Evolutionary conservation across 176 grass and related monocot species (phyloP).

Genomic region (Dactylis glomerata): DNA sequence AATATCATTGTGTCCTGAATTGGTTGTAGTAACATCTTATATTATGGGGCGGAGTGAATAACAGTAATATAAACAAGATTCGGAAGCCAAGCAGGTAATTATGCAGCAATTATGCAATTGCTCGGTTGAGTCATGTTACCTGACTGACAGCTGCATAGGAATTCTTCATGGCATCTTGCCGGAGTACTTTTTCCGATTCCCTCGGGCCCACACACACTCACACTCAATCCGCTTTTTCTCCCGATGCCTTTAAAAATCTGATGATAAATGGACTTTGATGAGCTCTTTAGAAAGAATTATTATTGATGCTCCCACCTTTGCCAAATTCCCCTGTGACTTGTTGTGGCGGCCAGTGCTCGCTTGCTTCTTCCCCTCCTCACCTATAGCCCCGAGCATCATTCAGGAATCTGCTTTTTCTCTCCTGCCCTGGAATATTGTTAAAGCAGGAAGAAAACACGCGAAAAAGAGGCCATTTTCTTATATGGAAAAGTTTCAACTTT

Average conservation of each 20-base stretch:
- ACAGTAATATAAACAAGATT: not conserved
- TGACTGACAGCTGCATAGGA: constrained; percentile 35
- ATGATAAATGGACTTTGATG: constrained; percentile 44
- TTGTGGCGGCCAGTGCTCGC: constrained; percentile 27
- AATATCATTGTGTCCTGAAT: no score
- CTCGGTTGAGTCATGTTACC: constrained; percentile 22
- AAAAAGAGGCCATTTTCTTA: constrained; percentile 30
- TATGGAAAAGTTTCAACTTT: constrained; percentile 17
- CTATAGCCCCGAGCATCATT: constrained; percentile 41
- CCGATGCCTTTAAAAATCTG: constrained; percentile 46
- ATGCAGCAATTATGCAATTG: constrained; percentile 46
- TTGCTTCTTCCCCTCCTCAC: not conserved
- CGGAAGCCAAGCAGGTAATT: constrained; percentile 35
- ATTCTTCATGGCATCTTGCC: constrained; percentile 40
- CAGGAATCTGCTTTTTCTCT: constrained; percentile 51
- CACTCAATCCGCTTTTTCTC: constrained; percentile 28
- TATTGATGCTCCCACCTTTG: constrained; percentile 40
- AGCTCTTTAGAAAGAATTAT: constrained; percentile 57
- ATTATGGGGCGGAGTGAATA: no score
- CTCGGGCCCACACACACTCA: constrained; percentile 30
- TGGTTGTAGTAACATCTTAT: no score
- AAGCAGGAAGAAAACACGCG: constrained; percentile 40
- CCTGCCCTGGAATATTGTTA: constrained; percentile 39
- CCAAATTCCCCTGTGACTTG: constrained; percentile 42
- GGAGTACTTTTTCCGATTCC: constrained; percentile 38